Base-by-base conservation (phyloP, 768 basidiomycete genomes). In the Pleurotus cornucopiae region DNA sequence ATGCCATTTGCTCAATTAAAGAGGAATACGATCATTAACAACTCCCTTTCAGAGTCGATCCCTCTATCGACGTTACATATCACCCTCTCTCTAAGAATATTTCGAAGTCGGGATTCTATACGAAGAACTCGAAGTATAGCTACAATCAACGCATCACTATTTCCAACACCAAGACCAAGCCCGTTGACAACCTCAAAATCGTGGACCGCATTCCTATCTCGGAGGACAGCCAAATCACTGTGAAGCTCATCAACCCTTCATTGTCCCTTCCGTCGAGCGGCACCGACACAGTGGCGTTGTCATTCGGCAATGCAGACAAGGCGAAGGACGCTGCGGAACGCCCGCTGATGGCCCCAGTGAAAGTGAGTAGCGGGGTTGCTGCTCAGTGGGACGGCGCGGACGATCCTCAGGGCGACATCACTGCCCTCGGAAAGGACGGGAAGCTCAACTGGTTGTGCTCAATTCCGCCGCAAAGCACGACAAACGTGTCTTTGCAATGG, bases 371-470 rank as follows among this genome's bases (percentile, higher is more conserved):
- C 1, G 69, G 67, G 2, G 64, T 76, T 9, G 52, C 63, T 6
- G 74, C 71, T 12, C 72, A 74, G 55, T 76, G 74, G 75, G 71
- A 71, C 34, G 71, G 71, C 1, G 67, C 66, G 7, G 73, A 73
- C 25, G 72, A 74, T 26, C 57, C 60, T 0, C 67, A 61, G 5
- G 51, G 53, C 37, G 69, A 59, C 39, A 25, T 51, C 20, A 14
- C 43, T 1, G 39, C 41, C 13, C 40, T 57, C n/a, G 70, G 71
- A 13, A 69, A 64, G 51, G 66, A 72, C 54, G 73, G 73, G 16
- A 68, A 69, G 56, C 57, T 75, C 9, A 62, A 63, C 21, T 75
- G 71, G 71, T 43, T 66, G 6, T 70, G 71, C 40, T 55, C 60
- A 2, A 41, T 73, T 6, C 64, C 69, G 18, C 52, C 71, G 12